Percentiles rank a stretch among this genome's conserved stretches.
phyloP scores from a whole-genome alignment of 768 basidiomycete species.

The Boletus reticulatus region DNA sequence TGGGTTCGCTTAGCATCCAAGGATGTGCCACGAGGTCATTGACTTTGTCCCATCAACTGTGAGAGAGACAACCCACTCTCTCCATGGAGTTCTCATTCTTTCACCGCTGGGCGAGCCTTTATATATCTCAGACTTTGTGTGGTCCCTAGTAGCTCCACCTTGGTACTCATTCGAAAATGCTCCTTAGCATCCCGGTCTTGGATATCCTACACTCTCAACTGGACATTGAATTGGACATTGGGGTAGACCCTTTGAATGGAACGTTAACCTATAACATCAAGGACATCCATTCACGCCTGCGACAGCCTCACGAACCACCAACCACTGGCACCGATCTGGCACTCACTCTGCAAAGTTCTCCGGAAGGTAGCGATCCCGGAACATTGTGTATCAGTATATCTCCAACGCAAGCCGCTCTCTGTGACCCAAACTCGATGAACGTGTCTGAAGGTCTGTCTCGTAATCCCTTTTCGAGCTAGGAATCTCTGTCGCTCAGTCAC shows the following conservation, averaged over 20 bases:
- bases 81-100: no score
- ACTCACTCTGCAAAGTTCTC: background rate
- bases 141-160: background rate
- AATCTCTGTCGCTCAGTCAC: background rate
- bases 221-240: background rate
- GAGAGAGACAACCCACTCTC: no score
- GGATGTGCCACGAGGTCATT: no score
- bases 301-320: background rate
- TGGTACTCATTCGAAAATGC: background rate
- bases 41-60: no score
- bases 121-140: no score
- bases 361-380: background rate
- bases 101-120: no score
- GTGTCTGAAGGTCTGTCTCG: background rate
- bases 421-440: background rate
- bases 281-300: background rate
- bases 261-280: background rate
- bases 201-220: background rate
- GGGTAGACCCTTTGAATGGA: background rate
- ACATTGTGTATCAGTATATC: background rate
- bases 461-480: background rate
- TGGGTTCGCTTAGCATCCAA: no score
- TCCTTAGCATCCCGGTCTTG: background rate
- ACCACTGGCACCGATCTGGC: background rate
- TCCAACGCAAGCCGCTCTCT: background rate